phyloP scores from a whole-genome alignment of 2,329 filamentous ascomycete species.

The Aspergillus unguis region DNA sequence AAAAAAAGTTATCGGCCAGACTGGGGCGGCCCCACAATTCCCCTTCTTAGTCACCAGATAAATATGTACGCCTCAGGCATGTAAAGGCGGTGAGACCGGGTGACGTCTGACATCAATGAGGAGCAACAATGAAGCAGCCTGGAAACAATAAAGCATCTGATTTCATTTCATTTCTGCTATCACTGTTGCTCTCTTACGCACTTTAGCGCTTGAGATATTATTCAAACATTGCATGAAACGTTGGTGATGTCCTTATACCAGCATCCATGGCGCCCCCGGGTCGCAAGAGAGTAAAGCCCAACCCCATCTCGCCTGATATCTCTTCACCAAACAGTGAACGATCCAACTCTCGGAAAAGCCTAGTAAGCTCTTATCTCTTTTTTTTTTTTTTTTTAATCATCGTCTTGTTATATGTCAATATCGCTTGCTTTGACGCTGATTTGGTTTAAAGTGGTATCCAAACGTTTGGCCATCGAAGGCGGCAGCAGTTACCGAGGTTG shows the following conservation, averaged over 20 bases:
- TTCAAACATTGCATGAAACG: neutral
- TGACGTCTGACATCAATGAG: too few relatives aligned
- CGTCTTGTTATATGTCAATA: constrained; percentile 12
- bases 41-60: constrained; percentile 16
- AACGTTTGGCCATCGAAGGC: constrained; percentile 49
- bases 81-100: constrained; percentile 16
- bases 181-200: neutral
- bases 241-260: constrained; percentile 34
- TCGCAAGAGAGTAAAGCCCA: constrained; percentile 45
- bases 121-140: neutral
- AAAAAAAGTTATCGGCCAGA: constrained; percentile 24
- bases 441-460: constrained; percentile 42
- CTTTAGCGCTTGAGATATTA: constrained; percentile 1
- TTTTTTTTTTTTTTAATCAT: neutral
- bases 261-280: constrained; percentile 39
- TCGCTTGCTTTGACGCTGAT: neutral
- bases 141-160: neutral
- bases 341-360: constrained; percentile 24
- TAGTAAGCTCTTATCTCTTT: constrained; percentile 25
- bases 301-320: constrained; percentile 27
- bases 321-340: constrained; percentile 20
- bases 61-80: constrained; percentile 21
- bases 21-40: constrained; percentile 12
- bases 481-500: constrained; percentile 48
- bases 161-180: neutral